Conservation (phyloP, 2,329 filamentous ascomycete genomes). For the Cladosporium sp. region DNA sequence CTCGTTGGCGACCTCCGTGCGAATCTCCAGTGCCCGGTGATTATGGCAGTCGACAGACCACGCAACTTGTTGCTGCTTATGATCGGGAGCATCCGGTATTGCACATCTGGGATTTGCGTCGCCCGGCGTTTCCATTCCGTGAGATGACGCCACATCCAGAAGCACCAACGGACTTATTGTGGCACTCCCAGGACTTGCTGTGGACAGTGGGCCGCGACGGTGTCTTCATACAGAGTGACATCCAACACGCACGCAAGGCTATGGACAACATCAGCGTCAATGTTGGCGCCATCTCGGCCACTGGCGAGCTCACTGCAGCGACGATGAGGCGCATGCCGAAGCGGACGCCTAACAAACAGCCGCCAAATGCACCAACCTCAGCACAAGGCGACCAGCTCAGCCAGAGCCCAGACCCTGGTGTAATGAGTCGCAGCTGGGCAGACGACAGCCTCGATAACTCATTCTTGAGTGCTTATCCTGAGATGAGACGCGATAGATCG, state of each 20-base stretch:
- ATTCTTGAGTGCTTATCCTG: slow-evolving; percentile 46
- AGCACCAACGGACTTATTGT: slow-evolving; percentile 61
- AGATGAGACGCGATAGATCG: slow-evolving; percentile 17
- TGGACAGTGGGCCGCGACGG: slow-evolving; percentile 65
- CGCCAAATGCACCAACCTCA: not conserved
- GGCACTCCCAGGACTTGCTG: slow-evolving; percentile 63
- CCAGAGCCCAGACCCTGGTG: slow-evolving; percentile 38
- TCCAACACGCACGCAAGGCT: slow-evolving; percentile 60
- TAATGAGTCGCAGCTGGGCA: slow-evolving; percentile 45
- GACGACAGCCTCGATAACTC: slow-evolving; percentile 60
- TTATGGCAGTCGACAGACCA: slow-evolving; percentile 58
- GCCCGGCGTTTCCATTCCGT: slow-evolving; percentile 61
- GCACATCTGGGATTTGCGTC: slow-evolving; percentile 65
- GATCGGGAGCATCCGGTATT: slow-evolving; percentile 61
- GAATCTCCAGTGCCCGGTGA: slow-evolving; percentile 55
- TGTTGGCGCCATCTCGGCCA: slow-evolving; percentile 58
- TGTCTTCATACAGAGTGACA: slow-evolving; percentile 62
- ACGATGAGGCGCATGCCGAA: slow-evolving; percentile 15
- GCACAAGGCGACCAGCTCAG: slow-evolving; percentile 18
- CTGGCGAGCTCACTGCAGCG: slow-evolving; percentile 51
- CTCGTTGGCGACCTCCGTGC: slow-evolving; percentile 62
- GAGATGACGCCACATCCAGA: slow-evolving; percentile 59
- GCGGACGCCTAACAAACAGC: not conserved
- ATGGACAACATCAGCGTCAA: slow-evolving; percentile 54
- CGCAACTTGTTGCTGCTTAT: slow-evolving; percentile 63